Evolutionary conservation across 768 basidiomycete species (phyloP).

Genomic region (Pisolithus microcarpus): DNA sequence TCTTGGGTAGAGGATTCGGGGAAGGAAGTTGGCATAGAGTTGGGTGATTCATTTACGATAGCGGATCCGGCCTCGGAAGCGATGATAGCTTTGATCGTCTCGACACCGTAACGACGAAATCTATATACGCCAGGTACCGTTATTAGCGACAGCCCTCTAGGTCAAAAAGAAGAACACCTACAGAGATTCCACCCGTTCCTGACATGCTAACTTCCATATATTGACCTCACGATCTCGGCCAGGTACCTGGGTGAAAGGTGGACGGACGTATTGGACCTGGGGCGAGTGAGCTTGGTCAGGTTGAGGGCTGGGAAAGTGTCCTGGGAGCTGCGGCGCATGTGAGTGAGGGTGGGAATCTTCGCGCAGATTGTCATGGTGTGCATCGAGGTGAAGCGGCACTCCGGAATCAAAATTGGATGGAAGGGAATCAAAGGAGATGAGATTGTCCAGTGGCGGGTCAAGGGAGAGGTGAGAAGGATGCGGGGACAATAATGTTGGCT

Average conservation of each 20-base stretch:
- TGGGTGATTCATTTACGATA: not conserved
- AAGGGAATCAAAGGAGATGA: conserved; percentile 22
- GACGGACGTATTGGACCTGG: conserved; percentile 21
- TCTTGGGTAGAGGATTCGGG: not conserved
- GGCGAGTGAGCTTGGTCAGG: conserved; percentile 10
- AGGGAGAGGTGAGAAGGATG: conserved; percentile 7
- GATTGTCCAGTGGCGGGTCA: conserved; percentile 18
- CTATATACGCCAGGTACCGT: conserved; percentile 5
- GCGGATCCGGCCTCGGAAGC: conserved; percentile 19
- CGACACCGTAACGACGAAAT: conserved; percentile 25
- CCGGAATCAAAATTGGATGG: conserved; percentile 14
- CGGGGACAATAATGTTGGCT: conserved; percentile 2
- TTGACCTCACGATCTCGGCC: conserved; percentile 29
- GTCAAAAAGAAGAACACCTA: conserved; percentile 12
- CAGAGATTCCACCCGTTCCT: conserved; percentile 29
- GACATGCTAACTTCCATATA: conserved; percentile 29
- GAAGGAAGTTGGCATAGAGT: not conserved
- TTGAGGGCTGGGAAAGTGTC: conserved; percentile 19
- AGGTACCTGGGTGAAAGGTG: conserved; percentile 20
- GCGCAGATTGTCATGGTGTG: not conserved
- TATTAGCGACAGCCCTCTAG: not conserved
- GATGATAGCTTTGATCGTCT: conserved; percentile 28
- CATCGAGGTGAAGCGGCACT: conserved; percentile 13
- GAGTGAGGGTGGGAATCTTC: conserved; percentile 3
- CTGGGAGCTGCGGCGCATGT: conserved; percentile 13